Base-by-base conservation (phyloP, 768 basidiomycete species). In the Auricularia sp. region DNA sequence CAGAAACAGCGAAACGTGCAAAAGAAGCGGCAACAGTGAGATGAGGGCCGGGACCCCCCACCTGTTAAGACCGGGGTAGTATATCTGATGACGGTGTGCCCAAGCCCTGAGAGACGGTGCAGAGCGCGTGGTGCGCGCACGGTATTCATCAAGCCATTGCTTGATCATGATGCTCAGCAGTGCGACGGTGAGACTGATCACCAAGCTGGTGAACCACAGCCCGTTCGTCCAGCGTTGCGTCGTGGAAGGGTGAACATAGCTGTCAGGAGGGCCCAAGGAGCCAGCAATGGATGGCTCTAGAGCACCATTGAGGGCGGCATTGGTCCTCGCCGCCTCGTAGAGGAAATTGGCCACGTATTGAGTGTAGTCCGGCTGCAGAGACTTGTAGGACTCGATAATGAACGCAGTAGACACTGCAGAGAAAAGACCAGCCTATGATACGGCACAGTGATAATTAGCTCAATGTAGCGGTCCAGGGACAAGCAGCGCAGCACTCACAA, bases 351-450 rank as follows among this genome's bases (percentile, higher is more conserved):
- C 56, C 23, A 34, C 33, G 34, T 59, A 59, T 11, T 59, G 23
- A 5, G 34, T 3, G 42, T 63, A 63, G 62, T 63, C 62, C 16
- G n/a, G 47, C 54, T 63, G 62, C 4, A 63, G 44, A 29, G 51
- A 33, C 54, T 63, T 36, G 35, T 36, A 47, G 8, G 33, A 42
- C 54, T 65, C 51, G 5, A 65, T 51, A 18, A 65, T 62, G 54
- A 65, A 62, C 14, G 64, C 61, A 10, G 64, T 65, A 3, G 58
- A 44, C 14, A 65, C 61, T 16, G 64, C 64, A 42, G 64, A 65
- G 64, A 64, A 65, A 21, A 65, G 61, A 62, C 64, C 64, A 39
- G 64, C 64, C 64, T 65, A 34, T 18, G 29, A 29, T 29, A 29
- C 29, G 29, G 29, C 29, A 29, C 29, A 29, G 29, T 29, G 29